Evolutionary conservation across 768 basidiomycete species (phyloP).

Genomic region (Tulasnella sp.): DNA sequence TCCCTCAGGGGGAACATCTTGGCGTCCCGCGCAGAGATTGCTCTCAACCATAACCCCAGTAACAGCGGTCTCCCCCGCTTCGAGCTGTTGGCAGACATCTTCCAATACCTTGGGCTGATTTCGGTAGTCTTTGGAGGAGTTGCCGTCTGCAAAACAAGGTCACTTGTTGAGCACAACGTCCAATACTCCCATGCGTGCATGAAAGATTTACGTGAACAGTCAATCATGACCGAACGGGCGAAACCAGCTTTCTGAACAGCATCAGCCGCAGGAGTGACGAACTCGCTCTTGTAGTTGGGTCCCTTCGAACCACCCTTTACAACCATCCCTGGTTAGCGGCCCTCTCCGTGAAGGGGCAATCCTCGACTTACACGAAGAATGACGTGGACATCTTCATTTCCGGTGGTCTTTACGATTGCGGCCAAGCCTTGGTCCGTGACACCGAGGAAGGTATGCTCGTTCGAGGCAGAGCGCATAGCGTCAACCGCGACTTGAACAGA

Average conservation of each 20-base stretch:
- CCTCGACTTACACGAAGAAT: conserved; percentile 56
- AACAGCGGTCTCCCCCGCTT: conserved; percentile 56
- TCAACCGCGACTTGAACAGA: conserved; percentile 82
- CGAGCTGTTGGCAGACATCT: conserved; percentile 65
- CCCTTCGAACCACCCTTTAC: conserved; percentile 68
- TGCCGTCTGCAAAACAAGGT: conserved; percentile 59
- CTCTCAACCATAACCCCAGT: conserved; percentile 97
- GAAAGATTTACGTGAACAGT: conserved; percentile 59
- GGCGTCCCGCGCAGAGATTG: conserved; percentile 83
- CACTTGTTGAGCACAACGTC: background rate
- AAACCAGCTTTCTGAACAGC: conserved; percentile 53
- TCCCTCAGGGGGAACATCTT: conserved; percentile 72
- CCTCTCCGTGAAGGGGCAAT: background rate
- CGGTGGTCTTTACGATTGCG: conserved; percentile 84
- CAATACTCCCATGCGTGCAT: too few relatives aligned
- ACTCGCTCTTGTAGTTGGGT: conserved; percentile 77
- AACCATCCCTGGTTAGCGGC: background rate
- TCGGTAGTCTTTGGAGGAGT: conserved; percentile 89
- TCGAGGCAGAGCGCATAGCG: conserved; percentile 86
- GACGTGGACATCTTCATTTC: conserved; percentile 81
- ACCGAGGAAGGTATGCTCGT: conserved; percentile 94
- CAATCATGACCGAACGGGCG: conserved; percentile 73
- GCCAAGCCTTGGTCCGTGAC: conserved; percentile 54
- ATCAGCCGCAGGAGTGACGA: conserved; percentile 55
- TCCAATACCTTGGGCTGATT: conserved; percentile 84